Conservation (phyloP, 768 basidiomycete species). For the Mycena latifolia region DNA sequence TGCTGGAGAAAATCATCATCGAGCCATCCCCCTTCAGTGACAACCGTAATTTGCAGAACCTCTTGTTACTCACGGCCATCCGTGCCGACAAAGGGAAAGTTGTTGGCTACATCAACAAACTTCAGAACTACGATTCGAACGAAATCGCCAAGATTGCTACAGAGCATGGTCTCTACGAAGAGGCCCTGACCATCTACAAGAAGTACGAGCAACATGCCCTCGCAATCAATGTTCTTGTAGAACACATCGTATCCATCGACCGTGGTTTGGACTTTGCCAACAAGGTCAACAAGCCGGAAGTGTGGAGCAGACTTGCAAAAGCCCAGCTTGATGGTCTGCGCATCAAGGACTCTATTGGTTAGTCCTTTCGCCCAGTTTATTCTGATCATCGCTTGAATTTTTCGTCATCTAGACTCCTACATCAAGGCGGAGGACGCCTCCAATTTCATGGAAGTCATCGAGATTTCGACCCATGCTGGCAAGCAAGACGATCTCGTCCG, state of each 20-base stretch:
- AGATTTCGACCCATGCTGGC: constrained; percentile 94
- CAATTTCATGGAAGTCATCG: constrained; percentile 95
- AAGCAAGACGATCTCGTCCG: constrained; percentile 94
- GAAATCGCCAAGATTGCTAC: constrained; percentile 98
- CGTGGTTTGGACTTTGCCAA: constrained; percentile 95
- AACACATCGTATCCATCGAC: constrained; percentile 98
- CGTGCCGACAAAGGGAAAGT: constrained; percentile 99
- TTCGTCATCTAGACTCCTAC: constrained; percentile 81
- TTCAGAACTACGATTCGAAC: constrained; percentile 93
- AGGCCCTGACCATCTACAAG: constrained; percentile 97
- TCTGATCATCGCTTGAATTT: constrained; percentile 15
- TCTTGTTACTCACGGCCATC: constrained; percentile 94
- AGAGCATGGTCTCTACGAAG: constrained; percentile 95
- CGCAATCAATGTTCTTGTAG: constrained; percentile 97
- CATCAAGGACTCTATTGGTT: constrained; percentile 97
- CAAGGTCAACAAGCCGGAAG: constrained; percentile 96
- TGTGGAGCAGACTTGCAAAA: constrained; percentile 98
- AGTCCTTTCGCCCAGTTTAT: constrained; percentile 37
- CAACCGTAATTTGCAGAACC: constrained; percentile 96
- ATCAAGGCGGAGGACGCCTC: constrained; percentile 97
- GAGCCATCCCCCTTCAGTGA: constrained; percentile 98
- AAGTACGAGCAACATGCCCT: constrained; percentile 96
- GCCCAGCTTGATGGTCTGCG: constrained; percentile 98
- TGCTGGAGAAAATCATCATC: constrained; percentile 98
- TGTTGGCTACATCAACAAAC: constrained; percentile 96